Evolutionary conservation across 257 asterid species (phyloP).

Genomic region (Galeopsis tetrahit): DNA sequence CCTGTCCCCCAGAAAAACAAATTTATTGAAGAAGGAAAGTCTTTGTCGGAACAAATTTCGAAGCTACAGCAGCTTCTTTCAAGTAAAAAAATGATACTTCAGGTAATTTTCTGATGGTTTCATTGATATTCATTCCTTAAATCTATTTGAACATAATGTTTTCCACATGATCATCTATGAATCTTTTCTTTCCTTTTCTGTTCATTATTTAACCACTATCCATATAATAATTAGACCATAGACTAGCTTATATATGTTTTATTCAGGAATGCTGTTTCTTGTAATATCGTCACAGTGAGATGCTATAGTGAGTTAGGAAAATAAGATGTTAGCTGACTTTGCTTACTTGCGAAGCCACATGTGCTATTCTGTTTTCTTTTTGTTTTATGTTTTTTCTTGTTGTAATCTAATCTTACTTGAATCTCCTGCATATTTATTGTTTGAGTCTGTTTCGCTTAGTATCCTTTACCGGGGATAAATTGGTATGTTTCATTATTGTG

Average conservation of each 20-base stretch:
- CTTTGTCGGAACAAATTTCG: slow-evolving; percentile 69
- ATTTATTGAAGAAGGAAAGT: slow-evolving; percentile 82
- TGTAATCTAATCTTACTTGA: background rate
- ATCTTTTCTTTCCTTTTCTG: slow-evolving; percentile 7
- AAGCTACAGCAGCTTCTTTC: slow-evolving; percentile 86
- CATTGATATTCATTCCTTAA: slow-evolving; percentile 12
- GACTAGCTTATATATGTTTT: slow-evolving; percentile 18
- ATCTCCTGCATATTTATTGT: slow-evolving; percentile 8
- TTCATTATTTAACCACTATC: background rate
- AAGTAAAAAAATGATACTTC: slow-evolving; percentile 70
- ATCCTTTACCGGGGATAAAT: slow-evolving; percentile 1
- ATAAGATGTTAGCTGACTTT: slow-evolving; percentile 19
- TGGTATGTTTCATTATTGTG: slow-evolving; percentile 15
- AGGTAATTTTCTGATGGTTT: slow-evolving; percentile 53
- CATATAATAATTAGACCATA: slow-evolving; percentile 12
- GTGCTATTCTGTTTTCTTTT: slow-evolving; percentile 1
- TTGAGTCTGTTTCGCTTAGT: background rate
- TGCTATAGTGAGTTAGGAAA: slow-evolving; percentile 20
- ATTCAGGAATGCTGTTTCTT: slow-evolving; percentile 11
- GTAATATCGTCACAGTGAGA: background rate
- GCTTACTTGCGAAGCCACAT: slow-evolving; percentile 16
- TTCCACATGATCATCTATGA: slow-evolving; percentile 20
- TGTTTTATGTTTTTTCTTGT: slow-evolving; percentile 13
- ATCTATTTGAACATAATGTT: slow-evolving; percentile 12
- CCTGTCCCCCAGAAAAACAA: slow-evolving; percentile 71